Conservation (phyloP, 805 yeast species). For the Saturnispora besseyi region DNA sequence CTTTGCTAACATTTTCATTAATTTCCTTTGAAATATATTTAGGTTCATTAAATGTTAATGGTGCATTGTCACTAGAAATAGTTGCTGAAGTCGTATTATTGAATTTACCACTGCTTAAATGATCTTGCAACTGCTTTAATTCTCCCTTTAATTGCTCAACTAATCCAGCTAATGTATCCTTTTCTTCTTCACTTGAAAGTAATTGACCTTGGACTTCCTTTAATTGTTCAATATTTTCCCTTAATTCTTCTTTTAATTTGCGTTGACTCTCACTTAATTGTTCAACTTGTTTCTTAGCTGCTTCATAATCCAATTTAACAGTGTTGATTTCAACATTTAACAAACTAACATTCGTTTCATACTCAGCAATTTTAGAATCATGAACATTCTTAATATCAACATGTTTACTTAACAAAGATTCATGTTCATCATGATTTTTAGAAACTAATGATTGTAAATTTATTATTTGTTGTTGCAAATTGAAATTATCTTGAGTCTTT, state of each 20-base stretch:
- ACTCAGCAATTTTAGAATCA: slow-evolving; percentile 37
- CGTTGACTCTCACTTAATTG: slow-evolving; percentile 53
- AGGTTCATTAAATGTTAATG: slow-evolving; percentile 12
- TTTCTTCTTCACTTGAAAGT: slow-evolving; percentile 51
- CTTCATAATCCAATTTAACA: slow-evolving; percentile 47
- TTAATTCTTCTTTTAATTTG: slow-evolving; percentile 55
- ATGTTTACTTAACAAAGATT: slow-evolving; percentile 46
- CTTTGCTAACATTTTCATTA: slow-evolving; percentile 15
- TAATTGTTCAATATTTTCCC: slow-evolving; percentile 51
- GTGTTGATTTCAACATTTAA: slow-evolving; percentile 47
- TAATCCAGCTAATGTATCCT: slow-evolving; percentile 54
- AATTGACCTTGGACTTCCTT: slow-evolving; percentile 50
- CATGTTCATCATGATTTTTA: slow-evolving; percentile 45
- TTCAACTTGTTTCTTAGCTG: slow-evolving; percentile 50
- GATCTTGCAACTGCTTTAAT: slow-evolving; percentile 26
- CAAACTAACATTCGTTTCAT: slow-evolving; percentile 37
- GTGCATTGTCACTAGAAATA: slow-evolving; percentile 11
- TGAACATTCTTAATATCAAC: slow-evolving; percentile 40
- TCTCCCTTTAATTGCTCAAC: slow-evolving; percentile 45
- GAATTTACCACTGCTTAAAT: slow-evolving; percentile 16
- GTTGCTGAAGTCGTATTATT: slow-evolving; percentile 10
- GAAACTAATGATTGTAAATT: slow-evolving; percentile 42
- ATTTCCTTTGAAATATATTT: slow-evolving; percentile 1
- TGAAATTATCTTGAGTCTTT: slow-evolving; percentile 75
- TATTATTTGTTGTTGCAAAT: slow-evolving; percentile 54